Evolutionary conservation across 1,284 basidiomycete species (phyloP).

Genomic region (Xerocomus amazonicus): DNA sequence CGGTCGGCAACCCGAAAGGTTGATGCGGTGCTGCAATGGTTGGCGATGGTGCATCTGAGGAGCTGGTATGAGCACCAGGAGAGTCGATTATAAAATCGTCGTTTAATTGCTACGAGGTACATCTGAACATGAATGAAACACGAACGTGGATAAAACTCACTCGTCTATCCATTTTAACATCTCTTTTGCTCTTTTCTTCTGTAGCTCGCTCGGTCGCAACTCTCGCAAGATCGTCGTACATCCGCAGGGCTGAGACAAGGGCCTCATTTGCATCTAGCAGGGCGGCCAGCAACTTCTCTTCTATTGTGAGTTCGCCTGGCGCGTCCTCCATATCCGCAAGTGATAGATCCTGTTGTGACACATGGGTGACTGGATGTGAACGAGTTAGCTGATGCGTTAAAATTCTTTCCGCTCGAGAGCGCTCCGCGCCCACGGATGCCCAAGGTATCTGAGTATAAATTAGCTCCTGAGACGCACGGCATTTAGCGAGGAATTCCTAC

Average conservation of each 20-base stretch:
- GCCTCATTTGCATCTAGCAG: constrained; percentile 63
- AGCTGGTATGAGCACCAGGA: constrained; percentile 14
- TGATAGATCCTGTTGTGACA: constrained; percentile 17
- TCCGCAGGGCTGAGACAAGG: constrained; percentile 44
- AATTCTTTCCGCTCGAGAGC: constrained; percentile 41
- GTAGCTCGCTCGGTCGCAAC: constrained; percentile 60
- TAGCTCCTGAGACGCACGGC: constrained; percentile 67
- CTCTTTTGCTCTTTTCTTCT: constrained; percentile 59
- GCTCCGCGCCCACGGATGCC: constrained; percentile 73
- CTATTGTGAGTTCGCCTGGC: constrained; percentile 46
- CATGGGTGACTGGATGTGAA: constrained; percentile 26
- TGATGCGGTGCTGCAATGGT: constrained; percentile 33
- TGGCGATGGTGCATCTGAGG: constrained; percentile 39
- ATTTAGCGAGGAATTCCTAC: constrained; percentile 73
- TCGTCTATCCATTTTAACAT: constrained; percentile 52
- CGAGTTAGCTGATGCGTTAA: constrained; percentile 3
- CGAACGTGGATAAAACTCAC: constrained; percentile 36
- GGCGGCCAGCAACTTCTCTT: constrained; percentile 61
- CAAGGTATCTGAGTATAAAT: constrained; percentile 74
- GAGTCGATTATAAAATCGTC: constrained; percentile 23
- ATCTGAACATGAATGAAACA: neutral
- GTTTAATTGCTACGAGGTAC: constrained; percentile 24
- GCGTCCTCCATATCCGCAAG: constrained; percentile 32
- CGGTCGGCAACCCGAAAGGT: constrained; percentile 33
- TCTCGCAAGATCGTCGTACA: constrained; percentile 64